Evolutionary conservation across 257 asterid species (phyloP).

Genomic region (Scutellaria minor): DNA sequence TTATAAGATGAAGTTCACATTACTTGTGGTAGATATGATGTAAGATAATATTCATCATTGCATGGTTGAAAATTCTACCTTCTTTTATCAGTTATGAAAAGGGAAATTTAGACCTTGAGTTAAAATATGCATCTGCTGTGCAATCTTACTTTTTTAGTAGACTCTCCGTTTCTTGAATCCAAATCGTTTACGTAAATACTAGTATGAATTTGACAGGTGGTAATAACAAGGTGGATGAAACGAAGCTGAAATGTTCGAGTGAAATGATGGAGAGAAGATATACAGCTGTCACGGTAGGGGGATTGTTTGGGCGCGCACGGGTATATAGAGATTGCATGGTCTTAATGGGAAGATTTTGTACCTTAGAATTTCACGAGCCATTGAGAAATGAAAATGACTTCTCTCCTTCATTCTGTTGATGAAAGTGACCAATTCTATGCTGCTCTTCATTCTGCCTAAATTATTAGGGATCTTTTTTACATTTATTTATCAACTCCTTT

Average conservation of each 20-base stretch:
- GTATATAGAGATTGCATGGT: constrained; percentile 32
- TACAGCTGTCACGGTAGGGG: constrained; percentile 39
- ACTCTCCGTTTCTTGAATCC: too few relatives aligned
- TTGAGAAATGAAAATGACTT: constrained; percentile 33
- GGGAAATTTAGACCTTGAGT: too few relatives aligned
- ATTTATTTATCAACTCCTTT: too few relatives aligned
- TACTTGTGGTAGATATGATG: not conserved
- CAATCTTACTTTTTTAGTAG: too few relatives aligned
- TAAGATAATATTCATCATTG: not conserved
- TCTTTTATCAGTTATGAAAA: too few relatives aligned
- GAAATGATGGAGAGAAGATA: constrained; percentile 25
- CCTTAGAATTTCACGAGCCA: constrained; percentile 41
- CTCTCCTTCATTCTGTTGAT: constrained; percentile 32
- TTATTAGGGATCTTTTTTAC: too few relatives aligned
- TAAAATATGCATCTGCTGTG: too few relatives aligned
- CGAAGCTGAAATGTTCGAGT: constrained; percentile 1
- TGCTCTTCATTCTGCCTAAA: too few relatives aligned
- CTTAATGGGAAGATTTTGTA: constrained; percentile 27
- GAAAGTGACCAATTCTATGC: constrained; percentile 27
- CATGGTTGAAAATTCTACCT: too few relatives aligned
- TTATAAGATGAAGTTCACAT: not conserved
- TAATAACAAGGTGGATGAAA: not conserved
- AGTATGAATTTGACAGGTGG: not conserved
- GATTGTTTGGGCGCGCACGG: constrained; percentile 40
- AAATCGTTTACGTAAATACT: not conserved